phyloP scores from a whole-genome alignment of 129 eudicot genomes.

The Pulicaria dysenterica region DNA sequence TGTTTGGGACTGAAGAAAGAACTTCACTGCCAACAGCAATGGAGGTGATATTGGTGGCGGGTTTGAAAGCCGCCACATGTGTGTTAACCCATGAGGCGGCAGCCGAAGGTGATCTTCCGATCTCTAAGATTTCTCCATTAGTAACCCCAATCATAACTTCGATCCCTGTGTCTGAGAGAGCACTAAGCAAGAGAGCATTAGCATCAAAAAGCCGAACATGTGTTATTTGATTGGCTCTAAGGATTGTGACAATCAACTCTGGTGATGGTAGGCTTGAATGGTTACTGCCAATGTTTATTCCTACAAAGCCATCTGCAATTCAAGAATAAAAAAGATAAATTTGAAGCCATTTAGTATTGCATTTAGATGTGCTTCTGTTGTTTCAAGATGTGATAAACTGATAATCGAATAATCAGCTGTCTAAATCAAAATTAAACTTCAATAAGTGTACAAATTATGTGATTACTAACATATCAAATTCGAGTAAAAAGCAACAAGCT shows the following conservation, averaged over 20 bases:
- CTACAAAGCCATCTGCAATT: constrained; percentile 60
- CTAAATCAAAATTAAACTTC: neutral
- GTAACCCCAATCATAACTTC: constrained; percentile 67
- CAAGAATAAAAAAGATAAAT: constrained; percentile 23
- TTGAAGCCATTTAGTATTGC: neutral
- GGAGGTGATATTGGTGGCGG: constrained; percentile 77
- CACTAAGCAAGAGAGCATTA: constrained; percentile 54
- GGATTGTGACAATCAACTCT: constrained; percentile 49
- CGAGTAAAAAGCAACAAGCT: neutral
- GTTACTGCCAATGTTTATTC: constrained; percentile 58
- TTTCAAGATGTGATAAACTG: neutral
- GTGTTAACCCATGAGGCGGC: constrained; percentile 75
- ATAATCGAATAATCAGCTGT: neutral
- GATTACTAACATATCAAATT: constrained; percentile 3
- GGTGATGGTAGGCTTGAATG: constrained; percentile 60
- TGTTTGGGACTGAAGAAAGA: constrained; percentile 49
- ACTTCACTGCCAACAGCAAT: constrained; percentile 72
- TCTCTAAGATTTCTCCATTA: constrained; percentile 52
- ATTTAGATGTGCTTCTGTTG: neutral
- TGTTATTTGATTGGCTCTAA: constrained; percentile 51
- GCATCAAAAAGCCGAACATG: constrained; percentile 74
- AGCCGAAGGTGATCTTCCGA: constrained; percentile 56
- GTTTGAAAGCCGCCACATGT: constrained; percentile 66
- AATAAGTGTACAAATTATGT: neutral
- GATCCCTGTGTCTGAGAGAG: constrained; percentile 64